Percentiles rank a stretch among this genome's conserved stretches.
Evolutionary conservation across 1,284 basidiomycete genomes (phyloP).

Genomic region (Cryptococcus maquisensis): DNA sequence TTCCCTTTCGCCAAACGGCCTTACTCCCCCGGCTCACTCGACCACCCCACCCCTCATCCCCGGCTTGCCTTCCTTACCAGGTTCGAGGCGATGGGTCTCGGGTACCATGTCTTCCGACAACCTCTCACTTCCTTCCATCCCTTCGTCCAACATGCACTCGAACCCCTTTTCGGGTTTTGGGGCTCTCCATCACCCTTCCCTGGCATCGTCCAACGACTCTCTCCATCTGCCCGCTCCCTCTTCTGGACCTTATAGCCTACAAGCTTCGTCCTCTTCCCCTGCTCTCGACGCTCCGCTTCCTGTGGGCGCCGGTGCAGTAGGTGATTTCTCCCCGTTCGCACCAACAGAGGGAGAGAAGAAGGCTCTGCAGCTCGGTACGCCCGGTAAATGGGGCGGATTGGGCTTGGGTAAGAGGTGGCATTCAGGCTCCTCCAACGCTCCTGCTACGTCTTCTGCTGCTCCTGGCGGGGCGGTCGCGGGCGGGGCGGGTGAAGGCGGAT

Average conservation of each 20-base stretch:
- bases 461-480: no score
- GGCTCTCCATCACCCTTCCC: conserved; percentile 21
- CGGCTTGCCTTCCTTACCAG: conserved; percentile 18
- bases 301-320: conserved; percentile 1
- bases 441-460: no score
- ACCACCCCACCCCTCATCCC: conserved; percentile 11
- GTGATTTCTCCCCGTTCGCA: conserved; percentile 39
- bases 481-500: no score
- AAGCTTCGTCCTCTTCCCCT: no score
- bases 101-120: conserved; percentile 31
- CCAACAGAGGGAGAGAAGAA: conserved; percentile 45
- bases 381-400: background rate
- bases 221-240: conserved; percentile 12
- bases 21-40: background rate
- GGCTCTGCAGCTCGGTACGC: conserved; percentile 20
- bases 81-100: conserved; percentile 40
- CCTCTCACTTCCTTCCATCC: conserved; percentile 17
- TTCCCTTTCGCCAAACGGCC: background rate
- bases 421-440: no score
- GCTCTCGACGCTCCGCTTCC: no score
- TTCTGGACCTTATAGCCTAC: background rate
- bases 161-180: conserved; percentile 4
- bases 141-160: conserved; percentile 1
- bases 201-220: conserved; percentile 39
- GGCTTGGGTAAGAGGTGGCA: background rate